Base-by-base conservation (phyloP, 139 green algal species). In the Chlamydomonas sphaeroides region DNA sequence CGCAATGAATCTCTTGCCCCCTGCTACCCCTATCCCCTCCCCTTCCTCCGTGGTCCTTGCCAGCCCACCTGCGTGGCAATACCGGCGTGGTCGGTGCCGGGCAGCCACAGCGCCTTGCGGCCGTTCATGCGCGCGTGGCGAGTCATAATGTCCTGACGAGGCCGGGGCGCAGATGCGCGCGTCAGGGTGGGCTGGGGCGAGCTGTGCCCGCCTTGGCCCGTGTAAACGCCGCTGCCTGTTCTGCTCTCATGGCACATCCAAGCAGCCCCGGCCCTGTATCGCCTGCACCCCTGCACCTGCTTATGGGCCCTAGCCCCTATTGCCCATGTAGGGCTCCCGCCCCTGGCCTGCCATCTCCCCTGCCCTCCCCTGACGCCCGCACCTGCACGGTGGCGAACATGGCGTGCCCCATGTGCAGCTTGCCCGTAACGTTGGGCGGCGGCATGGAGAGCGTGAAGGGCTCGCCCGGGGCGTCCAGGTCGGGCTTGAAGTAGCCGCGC, bases 361-460 rank as follows among this genome's bases (percentile, higher is more conserved):
- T 35, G 30, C 28, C 57, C 33, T 5, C 20, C 35, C 26, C 35
- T 25, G n/a, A n/a, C 7, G 11, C 17, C 65, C 72, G 11, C 35
- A 80, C 74, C 74, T 93, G 91, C 69, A 95, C 80, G 25, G 95
- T 86, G 14, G 89, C 92, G 35, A 92, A 96, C 69, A 98, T 94
- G 36, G 97, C 97, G 84, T 99, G 97, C 10, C 97, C 97, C 92
- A 99, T 98, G 88, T 99, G 97, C 85, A 99, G 93, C 49, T 90
- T 92, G 61, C 97, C 97, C 1, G 97, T 99, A 20, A 99, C 97
- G 88, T 99, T 99, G 48, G 97, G 97, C 3, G 97, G 97, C 1
- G 97, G 97, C 88, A 99, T 99, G 63, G 98, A 91, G 48, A 99
- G 96, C 25, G 95, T 92, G 90, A 98, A 99, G 26, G 93, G 90